These are phyloP conservation scores for Sporothrix curviconia DNA, from an alignment of 2,329 filamentous ascomycete genomes.

Conservation along the genomic window DNA sequence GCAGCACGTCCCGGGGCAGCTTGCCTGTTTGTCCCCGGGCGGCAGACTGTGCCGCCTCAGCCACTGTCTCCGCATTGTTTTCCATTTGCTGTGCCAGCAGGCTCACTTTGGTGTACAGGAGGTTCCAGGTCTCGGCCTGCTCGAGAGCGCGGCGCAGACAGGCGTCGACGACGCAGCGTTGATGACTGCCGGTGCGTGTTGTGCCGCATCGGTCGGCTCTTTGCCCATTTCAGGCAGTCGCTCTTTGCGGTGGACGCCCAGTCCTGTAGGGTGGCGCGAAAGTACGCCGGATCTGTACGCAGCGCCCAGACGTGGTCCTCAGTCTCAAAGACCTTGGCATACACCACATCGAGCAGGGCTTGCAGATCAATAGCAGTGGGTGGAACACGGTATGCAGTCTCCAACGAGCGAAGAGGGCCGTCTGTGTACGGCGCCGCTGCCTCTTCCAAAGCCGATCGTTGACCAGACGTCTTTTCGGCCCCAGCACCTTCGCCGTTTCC, in stretches of 20 bases:
- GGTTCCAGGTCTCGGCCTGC: constrained; percentile 16
- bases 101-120: constrained; percentile 15
- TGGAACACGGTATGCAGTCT: constrained; percentile 16
- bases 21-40: not conserved
- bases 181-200: not conserved
- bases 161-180: constrained; percentile 9
- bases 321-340: constrained; percentile 13
- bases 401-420: constrained; percentile 4
- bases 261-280: constrained; percentile 6
- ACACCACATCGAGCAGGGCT: constrained; percentile 8
- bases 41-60: not conserved
- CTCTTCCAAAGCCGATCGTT: too few species aligned
- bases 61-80: not conserved
- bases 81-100: constrained; percentile 13
- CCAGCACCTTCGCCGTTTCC: not conserved
- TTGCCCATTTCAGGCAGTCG: not conserved
- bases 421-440: too few species aligned
- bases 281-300: constrained; percentile 19
- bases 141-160: constrained; percentile 13
- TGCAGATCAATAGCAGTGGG: constrained; percentile 8
- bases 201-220: not conserved
- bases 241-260: constrained; percentile 17
- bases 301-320: constrained; percentile 19
- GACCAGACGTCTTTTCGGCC: too few species aligned
- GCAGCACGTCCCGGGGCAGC: constrained; percentile 14